A percentile compares a stretch with the other conserved stretches of the same genome.
phyloP scores from a whole-genome alignment of 2,329 filamentous ascomycete genomes.

The Aspergillus tanneri region DNA sequence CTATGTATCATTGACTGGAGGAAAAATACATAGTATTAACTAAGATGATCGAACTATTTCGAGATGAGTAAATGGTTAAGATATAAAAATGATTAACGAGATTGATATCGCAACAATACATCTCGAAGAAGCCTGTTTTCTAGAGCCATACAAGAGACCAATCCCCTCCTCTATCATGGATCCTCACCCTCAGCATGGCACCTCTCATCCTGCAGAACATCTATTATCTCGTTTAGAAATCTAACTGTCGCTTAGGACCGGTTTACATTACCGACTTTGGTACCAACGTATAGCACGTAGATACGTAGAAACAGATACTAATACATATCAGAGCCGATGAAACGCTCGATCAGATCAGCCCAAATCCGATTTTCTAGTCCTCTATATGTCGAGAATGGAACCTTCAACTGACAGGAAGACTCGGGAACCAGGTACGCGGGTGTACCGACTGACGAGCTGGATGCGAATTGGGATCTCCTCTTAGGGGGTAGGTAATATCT shows the following conservation, averaged over 20 bases:
- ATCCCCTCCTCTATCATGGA: background rate
- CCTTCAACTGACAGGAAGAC: background rate
- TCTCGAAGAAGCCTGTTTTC: too few relatives aligned
- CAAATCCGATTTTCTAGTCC: background rate
- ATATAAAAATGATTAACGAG: too few relatives aligned
- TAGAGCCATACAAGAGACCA: too few relatives aligned
- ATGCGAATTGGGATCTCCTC: background rate
- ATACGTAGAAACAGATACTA: too few relatives aligned
- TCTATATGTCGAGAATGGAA: background rate
- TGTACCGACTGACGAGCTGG: background rate
- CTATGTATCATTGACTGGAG: too few relatives aligned
- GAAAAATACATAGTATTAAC: too few relatives aligned
- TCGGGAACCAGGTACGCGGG: background rate
- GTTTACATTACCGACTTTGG: background rate
- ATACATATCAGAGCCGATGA: background rate
- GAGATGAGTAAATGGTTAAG: too few relatives aligned
- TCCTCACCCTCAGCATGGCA: background rate
- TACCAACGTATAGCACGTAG: too few relatives aligned
- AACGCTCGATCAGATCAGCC: background rate
- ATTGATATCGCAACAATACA: too few relatives aligned
- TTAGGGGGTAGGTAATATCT: background rate
- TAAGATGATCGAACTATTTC: too few relatives aligned
- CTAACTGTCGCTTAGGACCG: background rate
- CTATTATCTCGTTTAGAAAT: background rate
- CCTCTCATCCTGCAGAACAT: background rate